Evolutionary conservation across 768 basidiomycete genomes (phyloP).

Genomic region (Xerocomus potaroensis): DNA sequence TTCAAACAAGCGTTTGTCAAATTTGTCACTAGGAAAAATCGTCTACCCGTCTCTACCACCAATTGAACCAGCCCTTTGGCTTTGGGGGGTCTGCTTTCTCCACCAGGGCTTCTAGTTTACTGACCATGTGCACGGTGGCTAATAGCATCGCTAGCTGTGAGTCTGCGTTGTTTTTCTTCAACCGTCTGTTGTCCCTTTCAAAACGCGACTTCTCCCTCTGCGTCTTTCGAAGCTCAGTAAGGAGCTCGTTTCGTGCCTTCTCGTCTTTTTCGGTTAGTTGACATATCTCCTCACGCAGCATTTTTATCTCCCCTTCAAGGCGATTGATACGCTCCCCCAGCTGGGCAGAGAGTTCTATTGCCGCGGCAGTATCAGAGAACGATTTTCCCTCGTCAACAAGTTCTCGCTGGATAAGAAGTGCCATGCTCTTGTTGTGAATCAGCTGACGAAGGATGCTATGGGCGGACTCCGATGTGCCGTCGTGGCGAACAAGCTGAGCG

Average conservation of each 20-base stretch:
- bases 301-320: conserved; percentile 1
- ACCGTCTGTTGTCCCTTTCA: background rate
- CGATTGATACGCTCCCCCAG: background rate
- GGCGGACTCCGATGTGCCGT: background rate
- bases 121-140: background rate
- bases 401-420: background rate
- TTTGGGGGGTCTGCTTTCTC: background rate
- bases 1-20: too few relatives aligned
- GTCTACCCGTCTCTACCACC: conserved; percentile 1
- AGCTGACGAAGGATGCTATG: background rate
- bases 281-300: background rate
- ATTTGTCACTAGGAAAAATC: too few relatives aligned
- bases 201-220: background rate
- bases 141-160: background rate
- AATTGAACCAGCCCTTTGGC: conserved; percentile 1
- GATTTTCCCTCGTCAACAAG: background rate
- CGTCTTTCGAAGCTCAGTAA: background rate
- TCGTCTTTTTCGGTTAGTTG: background rate
- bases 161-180: background rate
- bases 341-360: background rate
- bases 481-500: background rate
- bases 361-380: background rate
- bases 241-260: background rate
- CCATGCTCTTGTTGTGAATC: background rate
- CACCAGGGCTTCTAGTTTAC: too few relatives aligned